Evolutionary conservation across 805 yeast species (phyloP), one percentile per base, ranked within the genome.

Genomic region (Kuraishia hungarica): DNA sequence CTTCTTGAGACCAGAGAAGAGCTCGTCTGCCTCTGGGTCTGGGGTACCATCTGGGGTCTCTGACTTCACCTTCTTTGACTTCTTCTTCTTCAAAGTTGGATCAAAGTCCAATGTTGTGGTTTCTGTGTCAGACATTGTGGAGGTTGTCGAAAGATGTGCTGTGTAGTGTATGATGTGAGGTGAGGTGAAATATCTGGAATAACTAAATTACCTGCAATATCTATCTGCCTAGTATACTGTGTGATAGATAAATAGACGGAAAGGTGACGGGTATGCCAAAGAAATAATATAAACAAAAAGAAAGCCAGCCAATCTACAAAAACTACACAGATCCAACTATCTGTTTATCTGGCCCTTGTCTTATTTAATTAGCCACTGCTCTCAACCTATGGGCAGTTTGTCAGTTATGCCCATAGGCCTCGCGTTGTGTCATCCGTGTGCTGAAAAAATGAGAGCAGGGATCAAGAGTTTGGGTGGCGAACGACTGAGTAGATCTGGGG

Each of bases 1-100:
- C 75, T 88, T 88, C 72, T 87, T 89, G 67, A 90, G 74, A 10
- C 94, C 93, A 35, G 90, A 80, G 64, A 89, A 84, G 73, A 89
- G 72, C 59, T 85, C 91, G 54, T 80, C 84, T 78, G 5, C 62
- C 55, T 58, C 51, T 20, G 61, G 58, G 19, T 71, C 75, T 43
- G 68, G 70, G 61, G 73, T 56, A 71, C 72, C 55, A 39, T 66
- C 72, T 7, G 43, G 43, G 69, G 77, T 77, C 64, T 77, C 67
- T 64, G 61, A 60, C 29, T 70, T 70, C 63, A 60, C 64, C 1
- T 58, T 59, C 70, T 78, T 76, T 83, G 86, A 86, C 89, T 87
- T 87, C 80, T 87, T 87, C 76, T 87, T 87, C 73, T 85, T 84
- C 68, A 86, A 75, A 49, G 83, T 71, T 55, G 90, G 89, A 69